Conservation (phyloP, 106 monocot species). For the Cymbidium sinense region DNA sequence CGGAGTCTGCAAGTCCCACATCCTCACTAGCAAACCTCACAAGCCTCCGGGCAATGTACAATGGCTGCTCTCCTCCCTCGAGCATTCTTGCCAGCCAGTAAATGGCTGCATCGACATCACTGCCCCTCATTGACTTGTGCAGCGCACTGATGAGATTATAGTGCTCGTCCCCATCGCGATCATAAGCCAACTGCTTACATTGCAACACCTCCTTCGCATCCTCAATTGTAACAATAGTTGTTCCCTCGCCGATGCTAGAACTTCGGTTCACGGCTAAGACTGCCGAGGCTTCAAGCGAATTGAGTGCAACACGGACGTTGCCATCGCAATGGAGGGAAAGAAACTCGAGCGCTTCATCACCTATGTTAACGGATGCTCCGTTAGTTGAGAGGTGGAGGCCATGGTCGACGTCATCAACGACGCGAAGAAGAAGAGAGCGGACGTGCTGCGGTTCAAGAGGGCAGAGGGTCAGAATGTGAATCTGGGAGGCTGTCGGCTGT, state of each 20-base stretch:
- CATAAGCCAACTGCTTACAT: slow-evolving; percentile 72
- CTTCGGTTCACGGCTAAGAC: slow-evolving; percentile 20
- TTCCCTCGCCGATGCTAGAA: neutral
- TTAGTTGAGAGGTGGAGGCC: slow-evolving; percentile 29
- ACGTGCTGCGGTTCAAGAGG: slow-evolving; percentile 43
- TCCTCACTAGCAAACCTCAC: slow-evolving; percentile 83
- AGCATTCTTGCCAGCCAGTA: slow-evolving; percentile 90
- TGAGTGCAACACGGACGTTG: slow-evolving; percentile 68
- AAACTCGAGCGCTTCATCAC: slow-evolving; percentile 46
- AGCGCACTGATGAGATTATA: slow-evolving; percentile 85
- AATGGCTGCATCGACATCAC: slow-evolving; percentile 54
- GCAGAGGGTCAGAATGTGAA: slow-evolving; percentile 54
- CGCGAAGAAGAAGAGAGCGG: slow-evolving; percentile 23
- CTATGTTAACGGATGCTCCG: slow-evolving; percentile 11
- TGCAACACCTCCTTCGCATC: slow-evolving; percentile 68
- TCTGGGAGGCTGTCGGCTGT: no score
- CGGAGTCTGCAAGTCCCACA: slow-evolving; percentile 63
- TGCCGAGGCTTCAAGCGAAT: slow-evolving; percentile 53
- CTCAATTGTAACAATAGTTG: slow-evolving; percentile 14
- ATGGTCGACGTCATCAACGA: slow-evolving; percentile 33
- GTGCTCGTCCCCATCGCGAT: slow-evolving; percentile 77
- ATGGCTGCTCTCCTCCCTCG: slow-evolving; percentile 71
- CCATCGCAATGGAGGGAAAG: slow-evolving; percentile 64
- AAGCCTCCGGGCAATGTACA: slow-evolving; percentile 76
- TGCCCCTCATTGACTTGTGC: slow-evolving; percentile 82